phyloP scores from a whole-genome alignment of 2,329 filamentous ascomycete genomes.

The Scedosporium apiospermum region DNA sequence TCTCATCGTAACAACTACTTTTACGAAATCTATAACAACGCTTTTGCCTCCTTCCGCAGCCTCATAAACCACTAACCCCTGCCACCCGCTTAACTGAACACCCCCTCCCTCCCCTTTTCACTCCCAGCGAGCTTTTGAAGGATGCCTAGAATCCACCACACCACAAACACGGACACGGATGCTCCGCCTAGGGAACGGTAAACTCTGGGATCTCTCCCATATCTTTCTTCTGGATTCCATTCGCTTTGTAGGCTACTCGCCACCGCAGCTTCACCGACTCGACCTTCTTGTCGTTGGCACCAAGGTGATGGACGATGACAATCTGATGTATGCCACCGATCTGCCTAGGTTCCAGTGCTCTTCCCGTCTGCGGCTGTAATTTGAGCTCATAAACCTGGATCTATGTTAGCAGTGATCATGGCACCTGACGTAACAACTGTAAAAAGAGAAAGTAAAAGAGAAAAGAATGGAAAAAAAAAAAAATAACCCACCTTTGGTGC shows the following conservation, averaged over 20 bases:
- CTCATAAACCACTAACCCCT: not conserved
- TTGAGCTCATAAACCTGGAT: constrained; percentile 67
- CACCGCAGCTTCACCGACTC: constrained; percentile 81
- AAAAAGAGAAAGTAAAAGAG: not conserved
- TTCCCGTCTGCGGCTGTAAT: constrained; percentile 77
- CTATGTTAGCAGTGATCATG: constrained; percentile 10
- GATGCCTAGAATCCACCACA: not conserved
- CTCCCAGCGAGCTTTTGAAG: not conserved
- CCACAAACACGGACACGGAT: not conserved
- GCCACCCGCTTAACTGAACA: no score
- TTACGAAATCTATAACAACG: not conserved
- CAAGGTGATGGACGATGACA: constrained; percentile 65
- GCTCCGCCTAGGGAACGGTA: constrained; percentile 50
- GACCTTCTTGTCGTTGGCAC: constrained; percentile 59
- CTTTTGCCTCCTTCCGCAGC: not conserved
- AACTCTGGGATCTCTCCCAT: constrained; percentile 78
- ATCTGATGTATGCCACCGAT: constrained; percentile 69
- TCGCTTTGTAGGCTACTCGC: constrained; percentile 72
- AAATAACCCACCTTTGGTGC: constrained; percentile 73
- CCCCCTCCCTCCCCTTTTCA: not conserved
- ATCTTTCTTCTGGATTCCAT: constrained; percentile 58
- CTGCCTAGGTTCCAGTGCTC: constrained; percentile 64
- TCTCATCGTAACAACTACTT: not conserved
- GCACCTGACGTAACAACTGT: not conserved
- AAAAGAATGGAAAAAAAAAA: not conserved